These are phyloP conservation scores for Fraxinus dipetala DNA, from an alignment of 305 asterid species.

Conservation along the genomic window DNA sequence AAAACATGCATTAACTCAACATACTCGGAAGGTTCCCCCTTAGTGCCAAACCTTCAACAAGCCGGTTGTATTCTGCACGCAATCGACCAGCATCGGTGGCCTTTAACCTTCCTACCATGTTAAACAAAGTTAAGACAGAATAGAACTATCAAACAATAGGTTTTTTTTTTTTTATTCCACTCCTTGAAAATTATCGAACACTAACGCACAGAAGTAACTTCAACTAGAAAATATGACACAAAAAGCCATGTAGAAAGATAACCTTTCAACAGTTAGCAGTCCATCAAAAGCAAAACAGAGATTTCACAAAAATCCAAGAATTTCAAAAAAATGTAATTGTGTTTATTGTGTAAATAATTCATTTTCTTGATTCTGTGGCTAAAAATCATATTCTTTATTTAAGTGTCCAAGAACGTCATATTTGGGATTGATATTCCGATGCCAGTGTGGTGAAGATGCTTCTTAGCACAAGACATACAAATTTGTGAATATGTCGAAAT, in stretches of 20 bases:
- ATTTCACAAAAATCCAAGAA: not conserved
- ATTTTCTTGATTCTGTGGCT: not conserved
- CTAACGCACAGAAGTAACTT: not conserved
- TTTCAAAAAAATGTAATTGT: not conserved
- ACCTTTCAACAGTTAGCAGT: not conserved
- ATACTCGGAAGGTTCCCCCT: slow-evolving; percentile 85
- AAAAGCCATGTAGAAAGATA: not conserved
- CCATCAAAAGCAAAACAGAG: not conserved
- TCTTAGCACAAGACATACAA: not conserved
- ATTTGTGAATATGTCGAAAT: not conserved
- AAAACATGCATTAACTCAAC: slow-evolving; percentile 25
- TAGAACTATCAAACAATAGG: slow-evolving; percentile 23
- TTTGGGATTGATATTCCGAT: not conserved
- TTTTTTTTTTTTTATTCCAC: not conserved
- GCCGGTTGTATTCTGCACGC: slow-evolving; percentile 93
- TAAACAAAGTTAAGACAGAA: slow-evolving; percentile 37
- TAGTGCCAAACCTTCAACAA: slow-evolving; percentile 93
- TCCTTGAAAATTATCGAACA: not conserved
- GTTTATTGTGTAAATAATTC: not conserved
- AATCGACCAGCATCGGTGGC: slow-evolving; percentile 98
- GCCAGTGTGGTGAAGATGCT: not conserved
- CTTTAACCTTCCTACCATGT: slow-evolving; percentile 99
- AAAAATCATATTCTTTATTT: not conserved
- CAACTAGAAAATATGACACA: not conserved
- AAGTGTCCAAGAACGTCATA: not conserved